Conservation (phyloP, 2,329 filamentous ascomycete species). For the Fusarium sterilihyphosum region DNA sequence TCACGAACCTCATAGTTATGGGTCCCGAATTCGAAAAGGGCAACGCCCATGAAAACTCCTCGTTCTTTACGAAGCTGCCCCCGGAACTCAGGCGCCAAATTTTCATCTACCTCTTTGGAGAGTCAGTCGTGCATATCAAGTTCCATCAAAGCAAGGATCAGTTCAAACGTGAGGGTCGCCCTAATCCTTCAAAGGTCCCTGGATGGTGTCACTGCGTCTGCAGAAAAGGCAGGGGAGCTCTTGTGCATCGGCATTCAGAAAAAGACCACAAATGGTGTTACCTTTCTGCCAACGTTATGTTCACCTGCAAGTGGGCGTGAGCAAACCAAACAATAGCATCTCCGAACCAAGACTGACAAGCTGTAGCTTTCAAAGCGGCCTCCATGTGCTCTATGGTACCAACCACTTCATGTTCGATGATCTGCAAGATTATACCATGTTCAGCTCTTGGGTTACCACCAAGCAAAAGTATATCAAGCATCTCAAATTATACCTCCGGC, state of each 20-base stretch:
- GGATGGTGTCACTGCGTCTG: constrained; percentile 9
- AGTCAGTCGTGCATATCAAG: neutral
- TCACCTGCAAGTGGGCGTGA: constrained; percentile 13
- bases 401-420: neutral
- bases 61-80: neutral
- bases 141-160: neutral
- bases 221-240: neutral
- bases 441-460: neutral
- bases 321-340: too few species aligned
- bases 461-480: neutral
- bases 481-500: too few species aligned
- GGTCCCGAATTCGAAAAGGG: neutral
- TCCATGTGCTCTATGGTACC: neutral
- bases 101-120: constrained; percentile 4
- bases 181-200: neutral
- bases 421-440: neutral
- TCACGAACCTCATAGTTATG: neutral
- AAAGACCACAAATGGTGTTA: neutral
- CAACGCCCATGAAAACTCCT: neutral
- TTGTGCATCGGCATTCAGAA: neutral
- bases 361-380: neutral
- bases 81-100: neutral
- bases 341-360: too few species aligned
- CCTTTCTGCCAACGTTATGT: neutral
- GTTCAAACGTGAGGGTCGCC: neutral